These are phyloP conservation scores for Blumeria graminis DNA, from an alignment of 2,329 filamentous ascomycete genomes.

Conservation along the genomic window DNA sequence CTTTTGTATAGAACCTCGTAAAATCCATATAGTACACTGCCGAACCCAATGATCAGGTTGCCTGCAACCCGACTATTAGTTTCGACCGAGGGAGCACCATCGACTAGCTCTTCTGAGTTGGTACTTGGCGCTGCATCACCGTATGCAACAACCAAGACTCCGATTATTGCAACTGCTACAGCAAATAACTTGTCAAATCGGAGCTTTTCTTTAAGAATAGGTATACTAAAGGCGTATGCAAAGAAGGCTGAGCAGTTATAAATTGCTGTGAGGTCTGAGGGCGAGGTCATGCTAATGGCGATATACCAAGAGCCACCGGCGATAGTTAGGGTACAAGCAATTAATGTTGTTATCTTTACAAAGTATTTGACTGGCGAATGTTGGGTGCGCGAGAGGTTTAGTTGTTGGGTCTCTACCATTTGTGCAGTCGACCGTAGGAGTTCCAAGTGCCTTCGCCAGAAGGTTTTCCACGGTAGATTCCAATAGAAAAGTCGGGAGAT, in stretches of 20 bases:
- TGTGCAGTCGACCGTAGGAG: conserved; percentile 42
- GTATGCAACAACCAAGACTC: conserved; percentile 88
- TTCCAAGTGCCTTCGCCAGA: conserved; percentile 54
- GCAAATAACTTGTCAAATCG: conserved; percentile 67
- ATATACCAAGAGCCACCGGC: conserved; percentile 91
- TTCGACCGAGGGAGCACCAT: conserved; percentile 15
- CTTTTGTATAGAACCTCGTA: conserved; percentile 97
- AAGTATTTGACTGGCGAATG: conserved; percentile 46
- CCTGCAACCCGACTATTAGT: conserved; percentile 50
- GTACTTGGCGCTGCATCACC: conserved; percentile 40
- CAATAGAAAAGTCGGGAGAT: conserved; percentile 61
- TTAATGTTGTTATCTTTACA: conserved; percentile 49
- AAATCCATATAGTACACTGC: conserved; percentile 79
- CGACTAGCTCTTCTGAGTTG: conserved; percentile 28
- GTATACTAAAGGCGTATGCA: conserved; percentile 89
- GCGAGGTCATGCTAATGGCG: conserved; percentile 77
- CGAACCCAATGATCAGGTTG: conserved; percentile 77
- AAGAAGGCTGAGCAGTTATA: conserved; percentile 99
- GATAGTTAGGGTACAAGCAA: conserved; percentile 69
- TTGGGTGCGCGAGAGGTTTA: conserved; percentile 34
- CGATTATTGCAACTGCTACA: conserved; percentile 65
- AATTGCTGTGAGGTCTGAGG: conserved; percentile 85
- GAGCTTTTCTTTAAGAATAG: conserved; percentile 63
- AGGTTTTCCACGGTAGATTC: conserved; percentile 54
- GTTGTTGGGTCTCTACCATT: conserved; percentile 64